Evolutionary conservation across 306 rosid genomes (phyloP).

Genomic region (Sphenostylis stenocarpa): DNA sequence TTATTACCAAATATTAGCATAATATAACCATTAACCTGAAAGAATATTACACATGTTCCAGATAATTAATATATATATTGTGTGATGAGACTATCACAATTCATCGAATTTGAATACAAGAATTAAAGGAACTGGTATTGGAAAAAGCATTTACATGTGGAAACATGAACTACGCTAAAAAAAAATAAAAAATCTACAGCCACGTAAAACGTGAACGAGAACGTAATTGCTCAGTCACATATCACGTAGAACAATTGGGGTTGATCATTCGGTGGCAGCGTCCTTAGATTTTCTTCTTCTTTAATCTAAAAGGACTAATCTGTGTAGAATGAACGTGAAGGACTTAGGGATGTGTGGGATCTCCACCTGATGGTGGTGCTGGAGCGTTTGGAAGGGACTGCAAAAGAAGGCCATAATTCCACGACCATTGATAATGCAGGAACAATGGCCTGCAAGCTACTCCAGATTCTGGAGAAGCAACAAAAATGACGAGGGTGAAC

Average conservation of each 20-base stretch:
- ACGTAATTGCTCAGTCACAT: neutral
- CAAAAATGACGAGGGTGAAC: neutral
- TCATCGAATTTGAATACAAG: conserved; percentile 25
- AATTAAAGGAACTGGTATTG: neutral
- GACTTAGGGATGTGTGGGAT: conserved; percentile 25
- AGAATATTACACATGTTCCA: neutral
- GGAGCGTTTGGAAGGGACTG: conserved; percentile 24
- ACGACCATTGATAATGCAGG: neutral
- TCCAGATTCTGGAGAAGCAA: conserved; percentile 16
- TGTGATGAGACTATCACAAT: neutral
- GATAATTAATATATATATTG: neutral
- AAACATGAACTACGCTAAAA: neutral
- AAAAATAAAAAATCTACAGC: neutral
- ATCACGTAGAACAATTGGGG: neutral
- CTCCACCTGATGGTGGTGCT: neutral
- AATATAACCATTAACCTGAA: neutral
- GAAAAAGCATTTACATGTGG: conserved; percentile 11
- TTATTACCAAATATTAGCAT: no score
- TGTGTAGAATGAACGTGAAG: neutral
- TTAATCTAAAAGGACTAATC: no score
- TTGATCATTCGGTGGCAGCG: neutral
- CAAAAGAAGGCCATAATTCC: conserved; percentile 23
- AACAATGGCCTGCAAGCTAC: conserved; percentile 35
- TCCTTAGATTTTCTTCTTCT: neutral
- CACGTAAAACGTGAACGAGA: neutral